Evolutionary conservation across 371 early-diverging fungal genomes (phyloP), one percentile per base, ranked within the genome.

Genomic region (Nematocida sp.): DNA sequence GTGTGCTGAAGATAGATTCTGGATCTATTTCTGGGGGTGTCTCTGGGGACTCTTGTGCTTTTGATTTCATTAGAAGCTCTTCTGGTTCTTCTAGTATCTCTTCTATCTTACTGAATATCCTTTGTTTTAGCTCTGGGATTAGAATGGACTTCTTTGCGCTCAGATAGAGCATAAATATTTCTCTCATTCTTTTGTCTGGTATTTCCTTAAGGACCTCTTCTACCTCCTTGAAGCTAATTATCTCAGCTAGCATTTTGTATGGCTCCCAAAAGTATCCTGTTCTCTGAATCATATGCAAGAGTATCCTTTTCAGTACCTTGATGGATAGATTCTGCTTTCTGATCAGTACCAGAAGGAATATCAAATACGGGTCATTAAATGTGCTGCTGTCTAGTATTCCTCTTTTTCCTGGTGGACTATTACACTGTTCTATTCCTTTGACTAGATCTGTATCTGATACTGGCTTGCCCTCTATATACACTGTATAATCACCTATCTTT

Each of bases 221-320:
- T 9, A 63, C 21, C 19, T 54, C 29, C 2, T 55, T 32, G 19
- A 45, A 9, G 11, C 48, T 58, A 19, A 32, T n/a, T 37, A 58
- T 62, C 17, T 80, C 76, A 35, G 53, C 60, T 31, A 82, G 77
- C 1, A 64, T 48, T 29, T 58, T 34, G 60, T 77, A 78, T 27
- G 70, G 65, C 11, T 82, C 82, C 80, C 80, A 82, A 53, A 82
- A 80, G 40, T 63, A 76, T 7, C 60, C 66, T 13, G 75, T 25
- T 29, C 19, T 46, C n/a, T 54, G 19, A 45, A 80, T 25, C 27
- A 61, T 62, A 23, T 74, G 23, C 1, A 65, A 19, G 15, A 80
- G 61, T 9, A 66, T 43, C 31, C 63, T 75, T 34, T 61, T 34
- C 17, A 65, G 61, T 21, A 54, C 76, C 13, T 38, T 29, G 7